A percentile compares a stretch with the other conserved stretches of the same genome.
Evolutionary conservation across 164 flowering plant species (phyloP).

Genomic region (Echeveria elegans): DNA sequence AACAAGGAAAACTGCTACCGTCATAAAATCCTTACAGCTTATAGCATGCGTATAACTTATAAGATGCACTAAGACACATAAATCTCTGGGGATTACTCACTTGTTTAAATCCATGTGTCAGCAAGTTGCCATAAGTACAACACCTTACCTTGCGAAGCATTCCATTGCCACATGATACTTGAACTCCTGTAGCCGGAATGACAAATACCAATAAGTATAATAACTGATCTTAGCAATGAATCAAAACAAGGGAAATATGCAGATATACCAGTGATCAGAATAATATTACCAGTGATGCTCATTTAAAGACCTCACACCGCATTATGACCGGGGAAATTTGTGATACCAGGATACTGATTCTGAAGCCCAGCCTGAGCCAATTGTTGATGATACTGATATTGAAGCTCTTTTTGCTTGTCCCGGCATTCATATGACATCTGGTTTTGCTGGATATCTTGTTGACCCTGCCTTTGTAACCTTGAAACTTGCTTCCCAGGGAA

Average conservation of each 20-base stretch:
- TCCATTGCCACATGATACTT: slow-evolving; percentile 30
- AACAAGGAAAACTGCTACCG: not conserved
- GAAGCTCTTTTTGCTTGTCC: slow-evolving; percentile 22
- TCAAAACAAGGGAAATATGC: not conserved
- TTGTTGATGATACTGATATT: slow-evolving; percentile 26
- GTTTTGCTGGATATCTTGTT: slow-evolving; percentile 42
- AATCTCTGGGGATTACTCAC: slow-evolving; percentile 22
- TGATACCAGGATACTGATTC: slow-evolving; percentile 59
- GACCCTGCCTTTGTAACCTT: slow-evolving; percentile 31
- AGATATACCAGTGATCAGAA: not conserved
- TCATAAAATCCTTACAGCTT: not conserved
- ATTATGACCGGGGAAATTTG: slow-evolving; percentile 61
- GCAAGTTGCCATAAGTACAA: slow-evolving; percentile 54
- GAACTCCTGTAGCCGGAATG: slow-evolving; percentile 31
- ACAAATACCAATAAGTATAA: slow-evolving; percentile 14
- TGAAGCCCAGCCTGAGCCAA: slow-evolving; percentile 28
- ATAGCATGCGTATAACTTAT: not conserved
- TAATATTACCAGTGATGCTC: slow-evolving; percentile 31
- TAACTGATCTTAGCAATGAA: not conserved
- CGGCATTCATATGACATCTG: slow-evolving; percentile 30
- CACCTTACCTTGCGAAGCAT: slow-evolving; percentile 35
- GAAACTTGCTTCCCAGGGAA: slow-evolving; percentile 83
- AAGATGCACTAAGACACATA: not conserved
- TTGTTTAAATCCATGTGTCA: slow-evolving; percentile 45
- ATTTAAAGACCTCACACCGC: slow-evolving; percentile 57